Evolutionary conservation across 371 early-diverging fungal species (phyloP).

Genomic region (Mortierella sp.): DNA sequence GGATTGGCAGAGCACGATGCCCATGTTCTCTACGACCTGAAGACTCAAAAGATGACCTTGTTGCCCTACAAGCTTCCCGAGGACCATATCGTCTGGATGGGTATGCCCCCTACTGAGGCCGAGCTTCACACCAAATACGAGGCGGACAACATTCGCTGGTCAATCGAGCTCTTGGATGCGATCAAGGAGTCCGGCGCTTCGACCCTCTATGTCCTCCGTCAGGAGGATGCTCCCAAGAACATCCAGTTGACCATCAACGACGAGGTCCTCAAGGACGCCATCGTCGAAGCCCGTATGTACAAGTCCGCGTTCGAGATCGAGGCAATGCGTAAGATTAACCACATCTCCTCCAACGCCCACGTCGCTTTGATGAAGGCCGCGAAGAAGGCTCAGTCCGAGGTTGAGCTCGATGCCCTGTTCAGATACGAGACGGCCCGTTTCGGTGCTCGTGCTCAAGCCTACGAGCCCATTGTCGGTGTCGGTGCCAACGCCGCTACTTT

Average conservation of each 20-base stretch:
- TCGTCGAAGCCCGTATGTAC: conserved; percentile 82
- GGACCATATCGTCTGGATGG: conserved; percentile 90
- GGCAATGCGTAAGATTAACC: conserved; percentile 80
- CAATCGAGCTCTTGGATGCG: conserved; percentile 55
- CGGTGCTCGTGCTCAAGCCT: conserved; percentile 84
- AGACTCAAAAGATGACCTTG: conserved; percentile 69
- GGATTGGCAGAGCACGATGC: conserved; percentile 84
- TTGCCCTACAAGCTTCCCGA: conserved; percentile 75
- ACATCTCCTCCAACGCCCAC: conserved; percentile 85
- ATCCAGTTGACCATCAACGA: conserved; percentile 43
- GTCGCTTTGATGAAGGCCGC: conserved; percentile 77
- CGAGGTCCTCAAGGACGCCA: conserved; percentile 62
- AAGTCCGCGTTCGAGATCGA: conserved; percentile 84
- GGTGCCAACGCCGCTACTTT: conserved; percentile 85
- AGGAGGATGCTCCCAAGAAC: conserved; percentile 57
- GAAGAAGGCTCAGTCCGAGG: conserved; percentile 72
- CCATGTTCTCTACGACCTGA: conserved; percentile 76
- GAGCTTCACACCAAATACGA: conserved; percentile 66
- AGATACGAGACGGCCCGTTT: conserved; percentile 76
- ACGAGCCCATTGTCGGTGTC: conserved; percentile 86
- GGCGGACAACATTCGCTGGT: conserved; percentile 72
- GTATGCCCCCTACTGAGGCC: conserved; percentile 68
- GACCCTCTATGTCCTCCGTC: conserved; percentile 56
- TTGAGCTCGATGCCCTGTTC: conserved; percentile 81
- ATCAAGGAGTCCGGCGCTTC: conserved; percentile 55